phyloP scores from a whole-genome alignment of 2,329 filamentous ascomycete species.

The Colletotrichum camelliae region DNA sequence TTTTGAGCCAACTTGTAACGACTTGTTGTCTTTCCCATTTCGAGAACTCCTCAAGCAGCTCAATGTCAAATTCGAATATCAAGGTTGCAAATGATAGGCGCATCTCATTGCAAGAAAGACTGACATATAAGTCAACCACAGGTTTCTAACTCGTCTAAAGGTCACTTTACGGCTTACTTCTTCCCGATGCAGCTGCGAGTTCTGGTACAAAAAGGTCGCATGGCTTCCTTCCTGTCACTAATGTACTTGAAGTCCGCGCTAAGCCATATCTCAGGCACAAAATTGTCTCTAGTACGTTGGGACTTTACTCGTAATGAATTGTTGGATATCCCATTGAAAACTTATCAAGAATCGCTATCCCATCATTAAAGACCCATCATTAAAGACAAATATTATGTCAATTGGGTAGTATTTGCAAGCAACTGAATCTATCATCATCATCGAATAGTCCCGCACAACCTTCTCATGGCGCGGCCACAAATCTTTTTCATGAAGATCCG shows the following conservation, averaged over 20 bases:
- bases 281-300: neutral
- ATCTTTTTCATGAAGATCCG: conserved; percentile 27
- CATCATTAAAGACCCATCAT: neutral
- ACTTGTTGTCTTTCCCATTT: neutral
- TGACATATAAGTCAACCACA: too few species aligned
- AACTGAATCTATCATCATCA: neutral
- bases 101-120: too few species aligned
- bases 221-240: too few species aligned
- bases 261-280: too few species aligned
- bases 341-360: neutral
- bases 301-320: neutral
- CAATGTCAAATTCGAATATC: neutral
- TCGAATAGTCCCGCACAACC: neutral
- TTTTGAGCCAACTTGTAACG: neutral
- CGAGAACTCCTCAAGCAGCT: neutral
- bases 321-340: neutral
- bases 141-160: too few species aligned
- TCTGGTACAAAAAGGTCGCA: too few species aligned
- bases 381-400: neutral
- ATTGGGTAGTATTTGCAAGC: neutral
- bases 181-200: too few species aligned
- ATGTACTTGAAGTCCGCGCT: too few species aligned
- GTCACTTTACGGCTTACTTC: too few species aligned
- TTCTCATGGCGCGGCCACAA: neutral
- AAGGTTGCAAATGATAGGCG: neutral